Percentiles rank a stretch among this genome's conserved stretches.
Conservation (phyloP, 1,284 basidiomycete species). For the Malassezia obtusa region DNA sequence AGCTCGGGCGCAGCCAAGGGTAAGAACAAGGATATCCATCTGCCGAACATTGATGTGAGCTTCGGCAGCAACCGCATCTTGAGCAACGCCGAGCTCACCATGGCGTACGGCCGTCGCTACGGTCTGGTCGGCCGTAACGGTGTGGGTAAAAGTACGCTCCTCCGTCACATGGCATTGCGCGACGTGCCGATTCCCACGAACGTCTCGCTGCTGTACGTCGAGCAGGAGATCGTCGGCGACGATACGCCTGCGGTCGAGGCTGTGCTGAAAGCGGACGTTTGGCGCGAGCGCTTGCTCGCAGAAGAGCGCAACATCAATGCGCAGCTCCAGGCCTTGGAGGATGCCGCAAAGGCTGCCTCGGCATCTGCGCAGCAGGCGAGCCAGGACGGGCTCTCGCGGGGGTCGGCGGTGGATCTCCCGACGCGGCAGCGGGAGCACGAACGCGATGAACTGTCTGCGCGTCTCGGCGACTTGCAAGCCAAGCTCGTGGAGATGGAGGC, state of each 20-base stretch:
- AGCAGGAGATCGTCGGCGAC: conserved; percentile 81
- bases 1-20: conserved; percentile 59
- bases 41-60: conserved; percentile 72
- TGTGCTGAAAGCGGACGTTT: conserved; percentile 62
- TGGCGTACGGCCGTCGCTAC: conserved; percentile 38
- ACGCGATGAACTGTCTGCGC: conserved; percentile 67
- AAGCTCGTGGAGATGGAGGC: conserved; percentile 93
- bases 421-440: conserved; percentile 46
- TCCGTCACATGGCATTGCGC: conserved; percentile 87
- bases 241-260: conserved; percentile 84
- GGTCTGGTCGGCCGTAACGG: conserved; percentile 60
- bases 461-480: conserved; percentile 84
- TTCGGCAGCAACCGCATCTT: conserved; percentile 78
- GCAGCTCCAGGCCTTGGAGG: conserved; percentile 38
- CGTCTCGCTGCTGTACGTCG: conserved; percentile 94
- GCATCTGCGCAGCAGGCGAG: conserved; percentile 16
- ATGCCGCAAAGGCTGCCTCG: conserved; percentile 26
- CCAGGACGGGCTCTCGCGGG: conserved; percentile 19
- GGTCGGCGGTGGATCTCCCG: conserved; percentile 41
- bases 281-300: conserved; percentile 40
- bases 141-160: conserved; percentile 90
- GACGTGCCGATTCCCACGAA: conserved; percentile 69
- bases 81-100: conserved; percentile 53
- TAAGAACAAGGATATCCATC: conserved; percentile 66
- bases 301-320: conserved; percentile 37